A percentile compares a stretch with the other conserved stretches of the same genome.
Evolutionary conservation across 805 yeast genomes (phyloP).

Genomic region (Spathaspora passalidarum): DNA sequence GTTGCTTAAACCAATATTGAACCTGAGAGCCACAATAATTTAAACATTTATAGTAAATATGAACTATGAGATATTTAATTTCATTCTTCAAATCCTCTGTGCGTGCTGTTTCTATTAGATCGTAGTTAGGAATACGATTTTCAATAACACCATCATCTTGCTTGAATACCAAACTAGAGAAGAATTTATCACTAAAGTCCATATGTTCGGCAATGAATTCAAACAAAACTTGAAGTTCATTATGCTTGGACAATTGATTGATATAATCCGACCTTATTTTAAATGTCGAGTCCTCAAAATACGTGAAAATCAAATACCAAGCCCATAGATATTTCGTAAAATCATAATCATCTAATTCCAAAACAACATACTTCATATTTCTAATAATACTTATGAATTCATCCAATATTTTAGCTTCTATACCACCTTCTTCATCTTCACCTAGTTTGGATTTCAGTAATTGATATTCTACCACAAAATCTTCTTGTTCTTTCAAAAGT

Average conservation of each 20-base stretch:
- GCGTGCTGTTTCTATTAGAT: constrained; percentile 15
- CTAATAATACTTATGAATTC: background rate
- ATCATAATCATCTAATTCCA: background rate
- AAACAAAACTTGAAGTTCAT: constrained; percentile 48
- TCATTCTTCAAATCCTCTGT: constrained; percentile 17
- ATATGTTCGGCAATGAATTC: constrained; percentile 53
- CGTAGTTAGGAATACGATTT: constrained; percentile 18
- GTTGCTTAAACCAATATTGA: constrained; percentile 67
- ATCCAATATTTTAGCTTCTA: constrained; percentile 3
- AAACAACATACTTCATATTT: background rate
- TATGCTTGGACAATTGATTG: constrained; percentile 47
- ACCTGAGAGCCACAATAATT: constrained; percentile 53
- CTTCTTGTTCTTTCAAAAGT: constrained; percentile 52
- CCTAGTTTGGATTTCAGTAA: constrained; percentile 41
- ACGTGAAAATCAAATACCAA: constrained; percentile 63
- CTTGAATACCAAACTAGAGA: background rate
- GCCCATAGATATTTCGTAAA: constrained; percentile 54
- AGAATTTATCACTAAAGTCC: constrained; percentile 21
- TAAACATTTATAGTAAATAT: constrained; percentile 50
- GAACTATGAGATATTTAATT: constrained; percentile 33
- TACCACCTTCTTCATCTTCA: constrained; percentile 11
- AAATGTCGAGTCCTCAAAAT: constrained; percentile 64
- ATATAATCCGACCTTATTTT: constrained; percentile 61
- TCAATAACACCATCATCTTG: background rate
- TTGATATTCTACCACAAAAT: constrained; percentile 59